These are phyloP conservation scores for Leishmania aethiopica DNA, from an alignment of 208 protist genomes.

Conservation along the genomic window DNA sequence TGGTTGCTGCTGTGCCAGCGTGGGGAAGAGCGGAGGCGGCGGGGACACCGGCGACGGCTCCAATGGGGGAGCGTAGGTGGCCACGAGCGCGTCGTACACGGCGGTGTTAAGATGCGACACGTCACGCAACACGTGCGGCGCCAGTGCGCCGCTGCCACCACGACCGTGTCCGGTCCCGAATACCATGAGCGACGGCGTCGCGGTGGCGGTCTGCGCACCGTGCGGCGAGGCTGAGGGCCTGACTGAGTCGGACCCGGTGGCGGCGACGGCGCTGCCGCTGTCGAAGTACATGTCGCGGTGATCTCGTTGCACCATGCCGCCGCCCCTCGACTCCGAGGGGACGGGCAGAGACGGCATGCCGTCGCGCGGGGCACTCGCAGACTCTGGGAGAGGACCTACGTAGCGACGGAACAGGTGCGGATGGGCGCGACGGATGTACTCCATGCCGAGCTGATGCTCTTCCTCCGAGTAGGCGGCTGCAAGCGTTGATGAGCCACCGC, in stretches of 20 bases:
- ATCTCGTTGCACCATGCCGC: not conserved
- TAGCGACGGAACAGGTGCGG: slow-evolving; percentile 73
- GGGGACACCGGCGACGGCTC: not conserved
- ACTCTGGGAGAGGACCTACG: not conserved
- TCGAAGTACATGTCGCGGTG: not conserved
- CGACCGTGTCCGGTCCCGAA: not conserved
- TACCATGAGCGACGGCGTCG: not conserved
- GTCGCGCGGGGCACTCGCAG: not conserved
- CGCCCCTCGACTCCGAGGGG: not conserved
- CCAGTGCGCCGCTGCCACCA: not conserved
- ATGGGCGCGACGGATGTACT: slow-evolving; percentile 66
- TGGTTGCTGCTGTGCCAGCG: not conserved
- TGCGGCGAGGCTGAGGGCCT: not conserved
- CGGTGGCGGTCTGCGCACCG: not conserved
- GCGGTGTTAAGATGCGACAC: slow-evolving; percentile 30
- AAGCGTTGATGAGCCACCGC: not conserved
- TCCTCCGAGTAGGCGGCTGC: slow-evolving; percentile 52
- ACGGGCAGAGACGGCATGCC: not conserved
- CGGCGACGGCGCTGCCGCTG: slow-evolving; percentile 3
- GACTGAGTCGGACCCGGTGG: not conserved
- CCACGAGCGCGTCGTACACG: slow-evolving; percentile 25
- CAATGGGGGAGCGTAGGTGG: slow-evolving; percentile 7
- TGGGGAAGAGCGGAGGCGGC: not conserved
- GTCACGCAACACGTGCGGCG: slow-evolving; percentile 9
- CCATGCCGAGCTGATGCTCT: slow-evolving; percentile 72